A percentile compares a stretch with the other conserved stretches of the same genome.
Evolutionary conservation across 257 asterid species (phyloP).

Genomic region (Nicotiana benthamiana): DNA sequence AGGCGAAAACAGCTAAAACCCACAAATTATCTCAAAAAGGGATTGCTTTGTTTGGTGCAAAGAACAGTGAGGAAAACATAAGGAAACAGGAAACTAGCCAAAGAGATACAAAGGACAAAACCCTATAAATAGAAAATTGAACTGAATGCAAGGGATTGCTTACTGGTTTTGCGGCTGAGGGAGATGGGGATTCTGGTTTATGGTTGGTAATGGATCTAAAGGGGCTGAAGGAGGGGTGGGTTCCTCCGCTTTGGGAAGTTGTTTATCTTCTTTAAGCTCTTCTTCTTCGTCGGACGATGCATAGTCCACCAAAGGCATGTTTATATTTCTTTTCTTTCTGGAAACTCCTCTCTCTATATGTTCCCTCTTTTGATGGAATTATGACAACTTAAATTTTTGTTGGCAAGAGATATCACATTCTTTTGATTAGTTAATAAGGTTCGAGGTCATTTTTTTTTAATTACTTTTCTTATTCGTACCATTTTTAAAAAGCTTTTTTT

Average conservation of each 20-base stretch:
- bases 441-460: too few species aligned
- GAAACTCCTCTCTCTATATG: not conserved
- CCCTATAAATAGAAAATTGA: not conserved
- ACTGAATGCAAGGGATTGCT: not conserved
- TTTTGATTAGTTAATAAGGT: too few species aligned
- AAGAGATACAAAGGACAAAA: not conserved
- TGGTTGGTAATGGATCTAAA: not conserved
- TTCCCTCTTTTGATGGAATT: constrained; percentile 2
- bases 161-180: constrained; percentile 12
- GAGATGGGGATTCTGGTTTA: not conserved
- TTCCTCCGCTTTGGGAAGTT: not conserved
- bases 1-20: not conserved
- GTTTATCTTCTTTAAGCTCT: not conserved
- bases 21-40: not conserved
- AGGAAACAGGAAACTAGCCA: not conserved
- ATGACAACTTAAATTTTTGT: not conserved
- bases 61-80: not conserved
- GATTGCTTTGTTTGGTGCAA: not conserved
- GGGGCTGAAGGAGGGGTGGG: not conserved
- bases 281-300: constrained; percentile 43
- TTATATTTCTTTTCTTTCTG: not conserved
- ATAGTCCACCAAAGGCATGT: constrained; percentile 82
- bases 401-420: not conserved
- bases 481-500: too few species aligned
- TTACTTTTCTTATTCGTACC: too few species aligned